Evolutionary conservation across 352 stramenopile genomes (phyloP), one percentile per base, ranked within the genome.

Genomic region (Phytophthora pluvialis): DNA sequence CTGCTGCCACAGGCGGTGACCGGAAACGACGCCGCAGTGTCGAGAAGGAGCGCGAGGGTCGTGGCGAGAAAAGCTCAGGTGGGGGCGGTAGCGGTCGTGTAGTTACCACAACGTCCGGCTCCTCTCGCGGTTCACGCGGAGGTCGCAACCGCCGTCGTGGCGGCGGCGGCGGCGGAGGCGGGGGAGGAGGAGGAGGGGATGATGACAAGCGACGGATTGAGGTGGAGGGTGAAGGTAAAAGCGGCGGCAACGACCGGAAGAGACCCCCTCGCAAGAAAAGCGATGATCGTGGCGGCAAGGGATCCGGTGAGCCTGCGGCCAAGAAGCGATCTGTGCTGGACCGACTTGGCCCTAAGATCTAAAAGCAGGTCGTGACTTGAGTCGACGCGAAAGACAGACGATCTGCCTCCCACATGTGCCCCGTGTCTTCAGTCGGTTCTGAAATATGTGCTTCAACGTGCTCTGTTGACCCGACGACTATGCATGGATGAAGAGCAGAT

Each of bases 321-420:
- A 95, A 95, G 75, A 95, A 95, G 75, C 72, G 79, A 13, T 95
- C 87, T 1, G 87, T 95, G 25, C 72, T 95, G 13, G 87, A 95
- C 42, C 83, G 87, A 16, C 80, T 95, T 40, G 87, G 87, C 2
- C 87, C 87, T n/a, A 84, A 83, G 10, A 28, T 94, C 29, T 91
- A 44, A 49, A 51, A 7, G 36, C 36, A 29, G 25, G 32, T 42
- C 21, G 32, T 35, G 10, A 48, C 36, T 36, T 18, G 46, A 50
- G 31, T 44, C 47, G 53, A 42, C 35, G 51, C 33, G 33, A 26
- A 53, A 12, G 43, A 60, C 18, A 32, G 36, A 36, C 32, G 1
- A 15, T 32, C 7, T 31, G 33, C 21, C 47, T 35, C 35, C 26
- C 1, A 31, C 11, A 21, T 11, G 43, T 21, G 25, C 25, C 26